A percentile compares a stretch with the other conserved stretches of the same genome.
Evolutionary conservation across 768 basidiomycete genomes (phyloP).

Genomic region (Fomitopsis pulvina): DNA sequence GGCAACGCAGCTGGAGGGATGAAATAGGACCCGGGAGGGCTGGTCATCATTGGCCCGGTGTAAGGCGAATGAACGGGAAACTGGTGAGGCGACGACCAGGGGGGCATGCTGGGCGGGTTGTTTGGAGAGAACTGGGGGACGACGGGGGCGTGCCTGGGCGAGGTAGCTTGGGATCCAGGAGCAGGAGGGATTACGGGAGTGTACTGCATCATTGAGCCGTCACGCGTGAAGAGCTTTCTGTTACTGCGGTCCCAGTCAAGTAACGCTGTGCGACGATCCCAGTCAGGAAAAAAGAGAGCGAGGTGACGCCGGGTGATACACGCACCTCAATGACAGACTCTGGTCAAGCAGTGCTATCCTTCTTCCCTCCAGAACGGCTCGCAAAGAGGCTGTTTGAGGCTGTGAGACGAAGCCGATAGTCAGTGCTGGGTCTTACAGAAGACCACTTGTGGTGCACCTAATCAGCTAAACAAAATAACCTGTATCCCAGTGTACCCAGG

Average conservation of each 20-base stretch:
- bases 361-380: not conserved
- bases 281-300: not conserved
- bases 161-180: slow-evolving; percentile 17
- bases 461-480: not conserved
- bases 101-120: slow-evolving; percentile 9
- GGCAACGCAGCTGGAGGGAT: slow-evolving; percentile 25
- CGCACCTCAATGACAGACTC: not conserved
- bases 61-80: slow-evolving; percentile 17
- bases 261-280: not conserved
- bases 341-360: not conserved
- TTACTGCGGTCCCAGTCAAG: not conserved
- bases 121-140: slow-evolving; percentile 20
- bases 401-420: not conserved
- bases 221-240: not conserved
- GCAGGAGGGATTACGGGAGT: slow-evolving; percentile 27
- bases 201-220: slow-evolving; percentile 14
- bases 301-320: not conserved
- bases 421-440: not conserved
- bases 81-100: slow-evolving; percentile 14
- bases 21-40: slow-evolving; percentile 25
- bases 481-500: not conserved
- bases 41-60: slow-evolving; percentile 4
- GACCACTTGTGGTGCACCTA: not conserved
- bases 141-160: slow-evolving; percentile 18
- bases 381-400: not conserved